Evolutionary conservation across 2,329 filamentous ascomycete genomes (phyloP), one percentile per base, ranked within the genome.

Genomic region (Aspergillus arachidicola): DNA sequence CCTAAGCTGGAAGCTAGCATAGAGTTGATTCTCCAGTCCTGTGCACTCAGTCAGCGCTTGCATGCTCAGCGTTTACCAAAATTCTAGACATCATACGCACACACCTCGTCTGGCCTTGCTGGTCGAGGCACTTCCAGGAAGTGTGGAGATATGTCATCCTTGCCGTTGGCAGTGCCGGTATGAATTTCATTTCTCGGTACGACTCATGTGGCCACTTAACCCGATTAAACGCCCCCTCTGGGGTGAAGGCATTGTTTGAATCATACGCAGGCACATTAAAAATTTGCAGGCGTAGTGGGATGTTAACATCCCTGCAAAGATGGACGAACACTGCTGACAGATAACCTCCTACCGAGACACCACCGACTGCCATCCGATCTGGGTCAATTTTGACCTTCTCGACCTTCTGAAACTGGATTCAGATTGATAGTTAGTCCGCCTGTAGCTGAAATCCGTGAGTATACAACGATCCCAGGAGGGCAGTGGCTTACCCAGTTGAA

Each of bases 11-110:
- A 69, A 4, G 78, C 73, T 19, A 75, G 65, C n/a, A 80, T 79
- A 4, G 78, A 78, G 5, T 78, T 79, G 50, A 80, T 78, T 58
- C 76, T 79, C 78, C 78, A 80, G 62, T 80, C 75, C 76, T 79
- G 54, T 4, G 7, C 6, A 10, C 19, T 41, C 23, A 46, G 45
- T 28, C 45, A 28, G 23, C 23, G 23, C 45, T 48, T 48, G 4
- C 23, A 28, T 26, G 12, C 14, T 48, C 23, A 14, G 14, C 5
- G 16, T 48, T 4, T 26, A 48, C 45, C 30, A 32, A 58, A 41
- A 9, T 30, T 41, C 14, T 5, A 55, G 50, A 11, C 28, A 34
- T 19, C 12, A 41, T 26, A 28, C 2, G 11, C 21, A 67, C 75
- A 69, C 61, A 80, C 78, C 61, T 78, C 72, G 19, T 72, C 68